Evolutionary conservation across 2,329 filamentous ascomycete species (phyloP).

Genomic region (Balansia obtecta): DNA sequence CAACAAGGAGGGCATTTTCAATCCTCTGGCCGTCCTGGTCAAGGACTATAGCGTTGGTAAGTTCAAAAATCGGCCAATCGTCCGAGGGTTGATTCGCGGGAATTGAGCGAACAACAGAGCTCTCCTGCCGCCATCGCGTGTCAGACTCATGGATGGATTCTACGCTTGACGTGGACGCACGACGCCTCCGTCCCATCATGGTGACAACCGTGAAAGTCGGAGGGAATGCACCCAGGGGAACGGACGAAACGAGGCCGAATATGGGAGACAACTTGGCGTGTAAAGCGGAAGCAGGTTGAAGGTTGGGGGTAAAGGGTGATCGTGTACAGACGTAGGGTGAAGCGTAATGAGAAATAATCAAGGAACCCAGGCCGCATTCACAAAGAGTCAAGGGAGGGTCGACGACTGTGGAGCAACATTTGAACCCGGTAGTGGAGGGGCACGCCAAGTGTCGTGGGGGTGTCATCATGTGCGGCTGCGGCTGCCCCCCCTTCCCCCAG

Average conservation of each 20-base stretch:
- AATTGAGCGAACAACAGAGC: conserved; percentile 19
- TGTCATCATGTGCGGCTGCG: neutral
- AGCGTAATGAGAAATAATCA: neutral
- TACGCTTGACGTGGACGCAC: conserved; percentile 32
- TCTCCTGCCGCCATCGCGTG: conserved; percentile 22
- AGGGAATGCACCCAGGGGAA: neutral
- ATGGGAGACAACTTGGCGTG: neutral
- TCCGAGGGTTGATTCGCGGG: conserved; percentile 23
- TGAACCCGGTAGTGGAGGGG: neutral
- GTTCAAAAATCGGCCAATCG: conserved; percentile 49
- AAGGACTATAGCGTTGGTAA: conserved; percentile 49
- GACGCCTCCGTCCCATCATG: conserved; percentile 29
- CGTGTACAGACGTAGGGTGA: no score
- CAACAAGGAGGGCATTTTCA: conserved; percentile 49
- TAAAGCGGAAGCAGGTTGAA: neutral
- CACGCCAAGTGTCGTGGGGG: neutral
- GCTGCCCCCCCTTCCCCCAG: neutral
- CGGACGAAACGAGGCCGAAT: neutral
- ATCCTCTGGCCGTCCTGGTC: conserved; percentile 38
- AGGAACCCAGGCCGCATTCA: neutral
- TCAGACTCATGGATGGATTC: conserved; percentile 28
- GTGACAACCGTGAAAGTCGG: conserved; percentile 2
- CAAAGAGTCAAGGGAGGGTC: neutral
- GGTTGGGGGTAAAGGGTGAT: neutral
- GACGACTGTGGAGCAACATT: neutral